Conservation (phyloP, 441 rosid genomes). For the Francoa sonchifolia region DNA sequence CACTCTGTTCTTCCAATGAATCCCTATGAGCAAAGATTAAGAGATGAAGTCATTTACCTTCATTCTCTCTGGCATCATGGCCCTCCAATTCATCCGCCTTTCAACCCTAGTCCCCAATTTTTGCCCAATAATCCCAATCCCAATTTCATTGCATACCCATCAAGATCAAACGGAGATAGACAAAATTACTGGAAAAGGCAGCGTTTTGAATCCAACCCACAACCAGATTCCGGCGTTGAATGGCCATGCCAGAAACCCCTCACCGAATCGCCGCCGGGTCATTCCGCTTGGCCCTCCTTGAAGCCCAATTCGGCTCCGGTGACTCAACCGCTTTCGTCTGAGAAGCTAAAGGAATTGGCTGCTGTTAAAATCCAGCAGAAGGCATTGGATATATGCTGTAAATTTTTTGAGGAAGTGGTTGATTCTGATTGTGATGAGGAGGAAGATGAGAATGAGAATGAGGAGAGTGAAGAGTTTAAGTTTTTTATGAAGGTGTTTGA, state of each 20-base stretch:
- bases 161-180: background rate
- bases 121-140: background rate
- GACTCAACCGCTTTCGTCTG: constrained; percentile 6
- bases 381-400: constrained; percentile 16
- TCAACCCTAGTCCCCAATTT: no score
- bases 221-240: background rate
- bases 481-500: constrained; percentile 37
- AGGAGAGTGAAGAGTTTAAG: constrained; percentile 24
- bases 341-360: constrained; percentile 14
- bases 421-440: constrained; percentile 12
- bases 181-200: background rate
- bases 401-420: constrained; percentile 18
- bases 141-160: background rate
- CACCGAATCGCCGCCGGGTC: no score
- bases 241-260: no score
- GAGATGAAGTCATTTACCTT: background rate
- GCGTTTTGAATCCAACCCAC: background rate
- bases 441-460: constrained; percentile 12
- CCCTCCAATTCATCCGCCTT: background rate
- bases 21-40: background rate
- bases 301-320: constrained; percentile 11
- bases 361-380: constrained; percentile 24
- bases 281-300: constrained; percentile 35
- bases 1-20: no score
- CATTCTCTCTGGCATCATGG: background rate